Conservation (phyloP, 768 basidiomycete genomes). For the Lactarius deliciosus region DNA sequence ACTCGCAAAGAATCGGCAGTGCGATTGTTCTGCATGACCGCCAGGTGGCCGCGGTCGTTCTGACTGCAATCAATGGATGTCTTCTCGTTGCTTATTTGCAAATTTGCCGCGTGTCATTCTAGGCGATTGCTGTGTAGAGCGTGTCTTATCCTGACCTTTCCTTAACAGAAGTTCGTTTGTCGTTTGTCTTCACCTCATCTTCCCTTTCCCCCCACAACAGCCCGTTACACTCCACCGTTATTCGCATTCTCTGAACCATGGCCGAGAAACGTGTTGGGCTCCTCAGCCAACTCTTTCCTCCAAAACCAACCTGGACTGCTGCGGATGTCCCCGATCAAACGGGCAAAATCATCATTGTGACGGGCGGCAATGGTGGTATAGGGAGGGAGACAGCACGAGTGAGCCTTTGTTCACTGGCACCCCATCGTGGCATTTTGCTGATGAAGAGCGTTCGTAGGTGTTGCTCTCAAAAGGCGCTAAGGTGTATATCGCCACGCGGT, state of each 20-base stretch:
- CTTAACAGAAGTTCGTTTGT: background rate
- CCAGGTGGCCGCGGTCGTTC: background rate
- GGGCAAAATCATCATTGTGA: conserved; percentile 21
- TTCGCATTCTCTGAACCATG: background rate
- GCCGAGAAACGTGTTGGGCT: background rate
- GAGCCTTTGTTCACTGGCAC: background rate
- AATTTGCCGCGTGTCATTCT: background rate
- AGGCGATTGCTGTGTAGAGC: background rate
- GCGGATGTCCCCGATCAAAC: conserved; percentile 22
- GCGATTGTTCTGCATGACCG: background rate
- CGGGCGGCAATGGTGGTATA: conserved; percentile 22
- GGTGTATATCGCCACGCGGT: conserved; percentile 26
- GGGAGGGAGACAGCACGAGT: conserved; percentile 28
- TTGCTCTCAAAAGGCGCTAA: conserved; percentile 24
- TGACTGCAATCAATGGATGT: background rate
- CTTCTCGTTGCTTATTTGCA: background rate
- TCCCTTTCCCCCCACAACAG: background rate
- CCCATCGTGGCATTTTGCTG: background rate
- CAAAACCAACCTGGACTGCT: conserved; percentile 20
- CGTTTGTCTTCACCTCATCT: background rate
- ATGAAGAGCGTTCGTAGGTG: conserved; percentile 6
- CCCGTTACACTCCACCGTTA: background rate
- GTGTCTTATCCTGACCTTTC: background rate
- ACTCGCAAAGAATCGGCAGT: background rate
- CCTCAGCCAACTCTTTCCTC: conserved; percentile 15